These are phyloP conservation scores for Rhodotorula sp. DNA, from an alignment of 1,284 basidiomycete genomes.

Conservation along the genomic window DNA sequence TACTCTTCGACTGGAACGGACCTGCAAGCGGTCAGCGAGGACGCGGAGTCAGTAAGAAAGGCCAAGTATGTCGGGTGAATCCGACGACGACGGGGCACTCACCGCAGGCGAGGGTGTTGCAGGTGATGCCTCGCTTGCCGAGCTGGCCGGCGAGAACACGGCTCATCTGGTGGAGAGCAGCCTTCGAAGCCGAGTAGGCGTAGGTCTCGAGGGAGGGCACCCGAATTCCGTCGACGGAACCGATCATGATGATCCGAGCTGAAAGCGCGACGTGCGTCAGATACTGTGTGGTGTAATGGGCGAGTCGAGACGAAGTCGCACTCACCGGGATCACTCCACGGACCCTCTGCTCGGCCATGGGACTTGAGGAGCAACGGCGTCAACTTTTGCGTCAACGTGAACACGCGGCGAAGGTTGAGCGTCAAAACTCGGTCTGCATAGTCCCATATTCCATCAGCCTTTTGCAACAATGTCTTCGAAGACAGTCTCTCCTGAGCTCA, in stretches of 20 bases:
- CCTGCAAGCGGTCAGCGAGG: constrained; percentile 40
- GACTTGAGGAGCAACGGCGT: constrained; percentile 54
- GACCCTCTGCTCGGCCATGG: constrained; percentile 45
- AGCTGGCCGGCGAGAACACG: constrained; percentile 63
- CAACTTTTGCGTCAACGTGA: constrained; percentile 67
- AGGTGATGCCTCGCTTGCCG: constrained; percentile 62
- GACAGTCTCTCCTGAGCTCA: neutral
- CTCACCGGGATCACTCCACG: constrained; percentile 51
- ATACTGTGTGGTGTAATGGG: neutral
- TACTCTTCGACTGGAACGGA: constrained; percentile 51
- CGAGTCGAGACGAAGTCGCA: constrained; percentile 48
- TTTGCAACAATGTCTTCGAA: neutral
- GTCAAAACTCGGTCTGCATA: constrained; percentile 59
- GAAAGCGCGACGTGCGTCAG: neutral
- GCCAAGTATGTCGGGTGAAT: neutral
- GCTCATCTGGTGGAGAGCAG: constrained; percentile 63
- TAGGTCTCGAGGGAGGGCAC: constrained; percentile 60
- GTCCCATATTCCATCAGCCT: neutral
- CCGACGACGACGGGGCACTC: neutral
- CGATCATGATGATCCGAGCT: constrained; percentile 46
- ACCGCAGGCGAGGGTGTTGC: constrained; percentile 65
- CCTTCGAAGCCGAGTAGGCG: constrained; percentile 68
- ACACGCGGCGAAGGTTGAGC: constrained; percentile 67
- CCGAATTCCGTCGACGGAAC: constrained; percentile 43
- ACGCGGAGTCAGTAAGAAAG: no score